Percentiles rank a stretch among this genome's conserved stretches.
These are phyloP conservation scores for Chytriomyces sp. DNA, from an alignment of 192 early-diverging fungal species.

Conservation along the genomic window DNA sequence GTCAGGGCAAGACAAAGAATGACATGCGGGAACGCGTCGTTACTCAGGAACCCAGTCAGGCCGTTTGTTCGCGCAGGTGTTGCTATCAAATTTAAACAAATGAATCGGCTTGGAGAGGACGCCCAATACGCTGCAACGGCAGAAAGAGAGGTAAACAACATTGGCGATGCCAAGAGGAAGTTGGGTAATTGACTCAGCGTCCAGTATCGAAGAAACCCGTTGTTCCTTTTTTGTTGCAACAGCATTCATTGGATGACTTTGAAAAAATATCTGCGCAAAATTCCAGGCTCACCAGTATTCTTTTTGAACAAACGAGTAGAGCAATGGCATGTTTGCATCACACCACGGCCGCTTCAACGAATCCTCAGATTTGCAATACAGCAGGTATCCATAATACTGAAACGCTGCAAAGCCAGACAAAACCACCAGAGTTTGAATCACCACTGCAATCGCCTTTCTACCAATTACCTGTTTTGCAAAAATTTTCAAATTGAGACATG, in stretches of 20 bases:
- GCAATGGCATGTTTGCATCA: constrained; percentile 54
- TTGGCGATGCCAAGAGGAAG: constrained; percentile 84
- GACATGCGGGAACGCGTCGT: constrained; percentile 60
- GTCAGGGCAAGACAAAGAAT: constrained; percentile 74
- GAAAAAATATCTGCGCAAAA: neutral
- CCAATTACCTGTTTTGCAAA: too few relatives aligned
- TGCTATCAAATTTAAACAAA: constrained; percentile 35
- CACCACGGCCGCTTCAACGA: constrained; percentile 72
- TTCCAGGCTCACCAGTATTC: constrained; percentile 75
- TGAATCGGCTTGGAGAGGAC: constrained; percentile 61
- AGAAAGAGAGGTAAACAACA: constrained; percentile 66
- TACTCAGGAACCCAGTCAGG: constrained; percentile 29
- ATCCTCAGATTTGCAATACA: constrained; percentile 60
- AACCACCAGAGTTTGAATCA: constrained; percentile 18
- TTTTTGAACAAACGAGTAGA: constrained; percentile 85
- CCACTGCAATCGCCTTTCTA: too few relatives aligned
- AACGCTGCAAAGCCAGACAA: constrained; percentile 35
- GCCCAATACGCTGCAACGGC: constrained; percentile 65
- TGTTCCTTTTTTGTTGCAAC: too few relatives aligned
- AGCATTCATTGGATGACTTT: too few relatives aligned
- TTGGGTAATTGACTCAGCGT: constrained; percentile 84
- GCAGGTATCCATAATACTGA: constrained; percentile 41
- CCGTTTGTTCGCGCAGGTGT: neutral
- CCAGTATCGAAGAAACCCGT: constrained; percentile 86
- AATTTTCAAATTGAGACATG: neutral